Percentiles rank a stretch among this genome's conserved stretches.
These are phyloP conservation scores for Rhodamnia argentea DNA, from an alignment of 345 rosid species.

Conservation along the genomic window DNA sequence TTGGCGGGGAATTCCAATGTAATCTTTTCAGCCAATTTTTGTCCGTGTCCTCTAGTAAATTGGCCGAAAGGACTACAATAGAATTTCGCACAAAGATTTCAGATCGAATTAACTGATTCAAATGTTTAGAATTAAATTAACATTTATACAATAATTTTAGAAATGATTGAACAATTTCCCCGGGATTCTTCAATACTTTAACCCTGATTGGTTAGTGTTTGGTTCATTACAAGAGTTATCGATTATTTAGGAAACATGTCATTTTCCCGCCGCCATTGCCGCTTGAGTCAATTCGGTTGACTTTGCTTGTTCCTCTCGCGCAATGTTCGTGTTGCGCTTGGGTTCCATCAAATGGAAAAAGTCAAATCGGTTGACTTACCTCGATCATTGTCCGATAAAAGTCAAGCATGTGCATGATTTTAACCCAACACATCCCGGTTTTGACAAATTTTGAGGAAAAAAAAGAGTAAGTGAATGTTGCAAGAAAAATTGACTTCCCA, in stretches of 20 bases:
- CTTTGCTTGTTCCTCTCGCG: neutral
- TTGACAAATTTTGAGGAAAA: neutral
- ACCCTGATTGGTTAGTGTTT: neutral
- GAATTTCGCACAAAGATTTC: fast-evolving
- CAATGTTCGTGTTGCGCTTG: neutral
- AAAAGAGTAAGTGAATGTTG: neutral
- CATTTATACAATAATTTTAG: neutral
- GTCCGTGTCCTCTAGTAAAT: neutral
- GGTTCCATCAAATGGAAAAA: neutral
- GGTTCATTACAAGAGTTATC: neutral
- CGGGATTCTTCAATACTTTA: neutral
- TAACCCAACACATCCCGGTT: neutral
- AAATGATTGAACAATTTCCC: neutral
- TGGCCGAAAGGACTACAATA: fast-evolving
- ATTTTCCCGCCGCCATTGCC: neutral
- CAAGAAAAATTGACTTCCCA: neutral
- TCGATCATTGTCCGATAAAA: neutral
- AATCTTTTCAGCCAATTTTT: too few species aligned
- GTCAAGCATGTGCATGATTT: neutral
- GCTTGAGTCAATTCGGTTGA: neutral
- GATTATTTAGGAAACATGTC: neutral
- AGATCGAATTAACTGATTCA: neutral
- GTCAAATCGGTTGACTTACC: neutral
- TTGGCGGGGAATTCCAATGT: too few species aligned
- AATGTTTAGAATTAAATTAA: neutral